phyloP scores from a whole-genome alignment of 73 alveolate genomes.

The Tetrahymena elliotti region DNA sequence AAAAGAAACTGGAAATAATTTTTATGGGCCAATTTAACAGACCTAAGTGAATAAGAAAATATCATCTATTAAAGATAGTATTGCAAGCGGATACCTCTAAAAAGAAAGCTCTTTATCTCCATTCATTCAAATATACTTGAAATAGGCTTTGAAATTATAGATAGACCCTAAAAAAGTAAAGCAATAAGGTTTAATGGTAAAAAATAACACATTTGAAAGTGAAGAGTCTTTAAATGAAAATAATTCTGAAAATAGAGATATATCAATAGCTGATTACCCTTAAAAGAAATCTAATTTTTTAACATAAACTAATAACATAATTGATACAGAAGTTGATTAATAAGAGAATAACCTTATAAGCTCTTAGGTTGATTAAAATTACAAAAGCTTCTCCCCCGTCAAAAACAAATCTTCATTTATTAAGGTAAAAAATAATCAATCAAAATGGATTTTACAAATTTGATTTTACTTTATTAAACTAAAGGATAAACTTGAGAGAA shows the following conservation, averaged over 20 bases:
- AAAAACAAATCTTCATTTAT: not conserved
- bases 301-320: not conserved
- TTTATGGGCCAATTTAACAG: not conserved
- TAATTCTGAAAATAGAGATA: not conserved
- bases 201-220: not conserved
- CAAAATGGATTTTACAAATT: too few relatives aligned
- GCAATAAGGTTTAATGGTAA: not conserved
- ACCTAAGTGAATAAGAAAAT: not conserved
- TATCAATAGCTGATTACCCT: not conserved
- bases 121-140: not conserved
- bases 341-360: not conserved
- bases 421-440: not conserved
- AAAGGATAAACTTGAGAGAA: not conserved
- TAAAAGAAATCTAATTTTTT: not conserved
- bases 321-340: not conserved
- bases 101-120: not conserved
- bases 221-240: not conserved
- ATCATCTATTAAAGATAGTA: not conserved
- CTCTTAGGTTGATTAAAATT: not conserved
- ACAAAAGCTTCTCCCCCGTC: not conserved
- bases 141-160: not conserved
- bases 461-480: too few relatives aligned
- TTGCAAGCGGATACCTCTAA: not conserved
- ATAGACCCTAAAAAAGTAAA: not conserved
- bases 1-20: not conserved